Evolutionary conservation across 768 basidiomycete species (phyloP), one percentile per base, ranked within the genome.

Genomic region (Auricularia sp.): DNA sequence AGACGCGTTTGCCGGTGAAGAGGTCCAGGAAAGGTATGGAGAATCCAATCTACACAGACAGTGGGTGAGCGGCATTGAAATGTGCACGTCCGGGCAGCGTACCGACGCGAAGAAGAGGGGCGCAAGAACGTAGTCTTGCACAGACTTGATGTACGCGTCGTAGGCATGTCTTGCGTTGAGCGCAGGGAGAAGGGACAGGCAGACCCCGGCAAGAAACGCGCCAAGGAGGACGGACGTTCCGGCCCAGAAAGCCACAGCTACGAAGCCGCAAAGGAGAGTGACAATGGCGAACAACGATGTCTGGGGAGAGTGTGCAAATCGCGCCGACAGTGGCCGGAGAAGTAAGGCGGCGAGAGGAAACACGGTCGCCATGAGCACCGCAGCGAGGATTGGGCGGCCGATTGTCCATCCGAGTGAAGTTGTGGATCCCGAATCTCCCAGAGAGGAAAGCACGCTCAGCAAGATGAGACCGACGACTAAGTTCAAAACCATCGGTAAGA

Each of bases 181-280:
- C 44, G 21, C 35, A 21, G 77, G 75, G 3, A 78, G 60, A 61
- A 79, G 75, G 4, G 78, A 69, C 1, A 85, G 70, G 29, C 80
- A 76, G 3, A 82, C 73, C 1, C 86, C 86, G 1, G 83, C 82
- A 3, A 86, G 73, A 71, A 84, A 87, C 0, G 84, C 84, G 1
- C 86, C 86, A 58, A 85, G 83, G 0, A 88, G 75, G 54, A 85
- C 79, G 59, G 83, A 86, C 0, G 83, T 84, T 2, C 83, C 83
- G 0, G 82, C 77, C 70, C 81, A 85, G n/a, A 75, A 72, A 0
- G 81, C 74, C 1, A 77, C 80, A 3, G 81, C 78, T 0, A 82
- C 76, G 66, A 82, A 79, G 3, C 76, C 82, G 11, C 77, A 76
- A 18, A 82, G 72, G 0, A 74, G 64, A 16, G 70, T 61, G 0